Evolutionary conservation across 768 basidiomycete species (phyloP), one percentile per base, ranked within the genome.

Genomic region (Pisolithus marmoratus): DNA sequence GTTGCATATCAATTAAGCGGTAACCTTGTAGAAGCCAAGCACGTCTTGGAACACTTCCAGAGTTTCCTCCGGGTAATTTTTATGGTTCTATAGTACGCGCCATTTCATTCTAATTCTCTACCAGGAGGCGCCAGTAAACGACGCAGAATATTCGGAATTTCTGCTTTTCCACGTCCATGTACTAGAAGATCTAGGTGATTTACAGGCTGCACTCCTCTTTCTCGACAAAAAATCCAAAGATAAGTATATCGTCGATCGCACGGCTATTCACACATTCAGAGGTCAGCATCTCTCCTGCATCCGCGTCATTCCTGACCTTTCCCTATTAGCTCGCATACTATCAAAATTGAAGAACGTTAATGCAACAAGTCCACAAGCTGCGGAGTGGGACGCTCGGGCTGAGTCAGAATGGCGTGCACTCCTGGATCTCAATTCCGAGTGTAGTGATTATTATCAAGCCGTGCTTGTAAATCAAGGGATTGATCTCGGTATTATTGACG

Each of bases 1-100:
- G 80, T 98, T 24, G 93, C 94, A 4, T 85, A 91, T 67, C 87
- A 92, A 61, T 76, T 98, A 15, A 87, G 83, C 52, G 86, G 87
- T 6, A 85, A 94, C 55, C 66, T 81, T 4, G 60, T 66, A 11
- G 86, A 90, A 59, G 85, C 93, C 2, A 80, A 79, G 61, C 80
- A 80, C 26, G 80, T 90, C 2, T 67, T 95, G 26, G 83, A 89
- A 51, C 79, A 83, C 43, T 90, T 92, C 61, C 78, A 85, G 56
- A 70, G 64, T 20, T 83, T 78, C 8, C 68, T 93, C 24, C 90
- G 93, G 78, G 89, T 86, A 26, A 50, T 6, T 27, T 7, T 53
- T 42, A 3, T 34, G 22, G 17, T 38, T 9, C 5, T 20, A 27
- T 46, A 14, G 22, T 45, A 14, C 17, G 29, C 26, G 38, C 34